A percentile compares a stretch with the other conserved stretches of the same genome.
phyloP scores from a whole-genome alignment of 106 monocot genomes.

The Vanilla planifolia region DNA sequence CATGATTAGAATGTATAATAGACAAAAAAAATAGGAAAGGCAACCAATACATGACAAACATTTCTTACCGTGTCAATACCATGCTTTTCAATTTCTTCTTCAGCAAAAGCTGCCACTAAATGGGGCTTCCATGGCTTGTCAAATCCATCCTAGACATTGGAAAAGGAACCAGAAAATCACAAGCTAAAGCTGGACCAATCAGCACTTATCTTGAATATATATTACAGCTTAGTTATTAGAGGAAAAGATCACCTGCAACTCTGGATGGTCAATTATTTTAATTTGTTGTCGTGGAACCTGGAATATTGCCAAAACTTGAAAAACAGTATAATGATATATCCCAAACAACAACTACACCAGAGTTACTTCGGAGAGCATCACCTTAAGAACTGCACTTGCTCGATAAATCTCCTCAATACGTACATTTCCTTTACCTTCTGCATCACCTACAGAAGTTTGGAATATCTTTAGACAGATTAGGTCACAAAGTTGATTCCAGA shows the following conservation, averaged over 20 bases:
- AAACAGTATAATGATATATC: no score
- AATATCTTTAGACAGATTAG: background rate
- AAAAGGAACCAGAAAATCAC: background rate
- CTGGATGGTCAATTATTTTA: slow-evolving; percentile 59
- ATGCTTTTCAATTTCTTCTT: slow-evolving; percentile 34
- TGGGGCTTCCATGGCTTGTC: slow-evolving; percentile 56
- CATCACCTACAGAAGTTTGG: slow-evolving; percentile 50
- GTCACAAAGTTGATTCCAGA: background rate
- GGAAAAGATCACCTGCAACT: slow-evolving; percentile 46
- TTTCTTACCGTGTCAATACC: slow-evolving; percentile 55
- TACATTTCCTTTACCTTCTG: slow-evolving; percentile 62
- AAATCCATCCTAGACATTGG: slow-evolving; percentile 83
- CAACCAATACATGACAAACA: background rate
- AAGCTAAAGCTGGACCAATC: background rate
- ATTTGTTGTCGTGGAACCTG: slow-evolving; percentile 67
- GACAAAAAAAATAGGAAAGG: background rate
- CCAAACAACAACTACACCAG: background rate
- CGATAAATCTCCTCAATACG: slow-evolving; percentile 64
- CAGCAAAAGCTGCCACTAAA: slow-evolving; percentile 52
- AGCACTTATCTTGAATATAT: background rate
- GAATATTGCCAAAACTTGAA: background rate
- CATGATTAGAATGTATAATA: no score
- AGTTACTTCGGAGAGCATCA: slow-evolving; percentile 9
- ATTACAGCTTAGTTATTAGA: background rate
- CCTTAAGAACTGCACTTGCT: slow-evolving; percentile 68